phyloP scores from a whole-genome alignment of 2,329 filamentous ascomycete species.

The Apiospora phragmitis region DNA sequence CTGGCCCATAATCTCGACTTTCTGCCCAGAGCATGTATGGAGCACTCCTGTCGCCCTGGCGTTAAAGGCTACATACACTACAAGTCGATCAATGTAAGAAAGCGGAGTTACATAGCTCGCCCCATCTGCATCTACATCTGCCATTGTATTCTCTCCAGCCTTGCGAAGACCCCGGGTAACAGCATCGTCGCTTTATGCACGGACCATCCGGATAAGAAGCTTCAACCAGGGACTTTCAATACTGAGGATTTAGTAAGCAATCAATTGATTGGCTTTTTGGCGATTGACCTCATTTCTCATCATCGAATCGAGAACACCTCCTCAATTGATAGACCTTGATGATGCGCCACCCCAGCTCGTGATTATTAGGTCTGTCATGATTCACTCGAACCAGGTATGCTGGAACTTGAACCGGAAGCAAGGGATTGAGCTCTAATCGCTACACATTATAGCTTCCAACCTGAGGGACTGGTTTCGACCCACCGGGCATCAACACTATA shows the following conservation, averaged over 20 bases:
- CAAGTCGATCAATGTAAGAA: conserved; percentile 1
- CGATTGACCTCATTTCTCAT: neutral
- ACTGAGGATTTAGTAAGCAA: neutral
- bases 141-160: neutral
- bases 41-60: neutral
- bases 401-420: neutral
- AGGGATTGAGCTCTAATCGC: neutral
- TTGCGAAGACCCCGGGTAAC: neutral
- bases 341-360: neutral
- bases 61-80: neutral
- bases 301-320: neutral
- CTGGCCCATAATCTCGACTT: neutral
- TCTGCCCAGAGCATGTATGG: neutral
- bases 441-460: neutral
- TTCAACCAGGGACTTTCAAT: neutral
- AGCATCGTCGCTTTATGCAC: neutral
- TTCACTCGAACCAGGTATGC: neutral
- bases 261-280: neutral
- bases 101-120: neutral
- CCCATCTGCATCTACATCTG: neutral
- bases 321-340: neutral
- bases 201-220: neutral
- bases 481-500: neutral
- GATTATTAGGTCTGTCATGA: neutral
- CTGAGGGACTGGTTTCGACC: neutral